A percentile compares a stretch with the other conserved stretches of the same genome.
Evolutionary conservation across 1,284 basidiomycete genomes (phyloP).

Genomic region (Ganoderma leucocontextum): DNA sequence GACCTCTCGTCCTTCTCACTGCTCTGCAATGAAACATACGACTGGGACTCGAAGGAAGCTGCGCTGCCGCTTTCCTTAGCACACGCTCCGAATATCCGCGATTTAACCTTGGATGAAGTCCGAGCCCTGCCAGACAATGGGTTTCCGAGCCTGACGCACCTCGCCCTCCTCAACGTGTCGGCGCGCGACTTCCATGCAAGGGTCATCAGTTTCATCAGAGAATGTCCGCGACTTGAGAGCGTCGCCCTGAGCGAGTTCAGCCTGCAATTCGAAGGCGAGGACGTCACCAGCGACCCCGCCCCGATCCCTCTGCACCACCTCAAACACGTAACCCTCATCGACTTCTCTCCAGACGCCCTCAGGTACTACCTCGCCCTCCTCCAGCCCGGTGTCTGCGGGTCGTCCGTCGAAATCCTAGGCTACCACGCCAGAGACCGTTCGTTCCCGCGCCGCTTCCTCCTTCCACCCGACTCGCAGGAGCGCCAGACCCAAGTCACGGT

Average conservation of each 20-base stretch:
- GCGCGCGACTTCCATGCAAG: not conserved
- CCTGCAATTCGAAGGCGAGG: not conserved
- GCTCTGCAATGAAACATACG: not conserved
- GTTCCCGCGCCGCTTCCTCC: not conserved
- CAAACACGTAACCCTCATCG: conserved; percentile 12
- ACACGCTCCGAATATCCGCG: not conserved
- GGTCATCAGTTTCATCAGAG: conserved; percentile 1
- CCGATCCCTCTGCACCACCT: conserved; percentile 7
- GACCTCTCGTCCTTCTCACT: not conserved
- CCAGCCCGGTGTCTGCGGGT: not conserved
- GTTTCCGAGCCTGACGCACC: conserved; percentile 11
- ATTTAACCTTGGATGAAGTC: not conserved
- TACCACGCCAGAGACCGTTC: not conserved
- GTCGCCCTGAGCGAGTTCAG: not conserved
- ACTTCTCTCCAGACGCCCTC: not conserved
- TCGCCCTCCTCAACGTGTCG: not conserved
- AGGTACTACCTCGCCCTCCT: conserved; percentile 11
- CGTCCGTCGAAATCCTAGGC: conserved; percentile 9
- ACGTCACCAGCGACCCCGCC: not conserved
- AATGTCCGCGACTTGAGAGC: conserved; percentile 13
- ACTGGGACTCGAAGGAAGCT: not conserved
- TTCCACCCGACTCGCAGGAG: not conserved
- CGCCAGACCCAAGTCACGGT: not conserved
- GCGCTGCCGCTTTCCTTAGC: not conserved
- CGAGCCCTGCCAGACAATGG: not conserved